Base-by-base conservation (phyloP, 306 rosid genomes). In the Erythrophleum fordii region DNA sequence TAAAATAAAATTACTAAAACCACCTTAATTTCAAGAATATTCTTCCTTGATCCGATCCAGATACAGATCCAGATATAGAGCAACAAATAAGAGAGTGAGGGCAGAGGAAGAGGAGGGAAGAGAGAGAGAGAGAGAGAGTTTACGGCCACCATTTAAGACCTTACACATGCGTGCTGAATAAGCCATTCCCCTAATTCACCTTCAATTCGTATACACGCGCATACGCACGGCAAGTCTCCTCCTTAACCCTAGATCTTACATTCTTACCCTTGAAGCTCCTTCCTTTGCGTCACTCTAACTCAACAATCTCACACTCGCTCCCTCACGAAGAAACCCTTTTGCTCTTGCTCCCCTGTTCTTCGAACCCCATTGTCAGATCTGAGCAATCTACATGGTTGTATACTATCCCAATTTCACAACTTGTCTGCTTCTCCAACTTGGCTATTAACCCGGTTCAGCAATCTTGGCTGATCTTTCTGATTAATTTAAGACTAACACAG, bases 241-340 rank as follows among this genome's bases (percentile, higher is more conserved):
- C 34, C 10, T 52, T 79, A 91, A 87, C 96, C 96, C 96, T 89
- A 89, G 96, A 89, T 91, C 93, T 84, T 66, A 66, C 51, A 66
- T 39, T 39, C 72, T 66, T 84, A 23, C 31, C 59, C 78, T 55
- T 80, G 78, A 52, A 71, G 45, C 60, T 26, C 78, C 83, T 85
- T 31, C 71, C 87, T 75, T 72, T 78, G 85, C 86, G 86, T 76
- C 89, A 90, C 84, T 72, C 62, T 44, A 66, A 80, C 88, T 83
- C 65, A 44, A 72, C 79, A 73, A 77, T 55, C 51, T 60, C 6
- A 4, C 23, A 26, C 65, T 29, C 76, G 20, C 58, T 29, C 8
- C 1, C 22, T n/a, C 64, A 14, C 81, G 18, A 66, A 61, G 23
- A 34, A 62, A 3, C 66, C 39, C 77, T 45, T 39, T 69, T 77